Conservation (phyloP, 345 rosid genomes). For the Schrenkiella parvula region DNA sequence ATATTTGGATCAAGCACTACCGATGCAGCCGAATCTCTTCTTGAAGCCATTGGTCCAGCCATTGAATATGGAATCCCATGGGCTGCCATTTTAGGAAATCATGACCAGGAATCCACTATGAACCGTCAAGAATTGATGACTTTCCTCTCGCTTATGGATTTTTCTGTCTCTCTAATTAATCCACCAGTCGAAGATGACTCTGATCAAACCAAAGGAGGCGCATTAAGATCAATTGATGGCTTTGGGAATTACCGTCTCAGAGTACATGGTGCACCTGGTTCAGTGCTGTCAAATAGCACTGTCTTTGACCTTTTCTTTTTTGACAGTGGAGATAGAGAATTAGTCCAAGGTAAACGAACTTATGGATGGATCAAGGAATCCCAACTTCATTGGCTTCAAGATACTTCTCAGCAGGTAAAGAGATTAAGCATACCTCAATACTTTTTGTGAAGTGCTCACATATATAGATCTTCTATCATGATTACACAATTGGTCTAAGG, state of each 20-base stretch:
- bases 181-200: constrained; percentile 40
- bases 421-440: neutral
- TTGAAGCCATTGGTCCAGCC: constrained; percentile 65
- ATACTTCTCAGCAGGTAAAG: constrained; percentile 35
- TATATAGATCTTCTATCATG: neutral
- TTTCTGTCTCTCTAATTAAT: constrained; percentile 64
- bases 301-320: constrained; percentile 79
- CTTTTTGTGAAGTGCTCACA: neutral
- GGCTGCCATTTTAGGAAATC: constrained; percentile 92
- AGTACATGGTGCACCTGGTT: constrained; percentile 78
- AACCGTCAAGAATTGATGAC: constrained; percentile 75
- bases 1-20: constrained; percentile 64
- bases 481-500: constrained; percentile 23
- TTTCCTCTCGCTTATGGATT: constrained; percentile 84
- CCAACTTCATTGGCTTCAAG: constrained; percentile 73
- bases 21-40: constrained; percentile 82
- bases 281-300: constrained; percentile 60
- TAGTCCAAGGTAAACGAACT: constrained; percentile 56
- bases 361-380: constrained; percentile 92
- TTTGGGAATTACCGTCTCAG: constrained; percentile 68
- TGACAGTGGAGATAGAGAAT: constrained; percentile 79
- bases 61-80: constrained; percentile 70
- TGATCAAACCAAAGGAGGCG: constrained; percentile 10
- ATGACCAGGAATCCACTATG: constrained; percentile 92
- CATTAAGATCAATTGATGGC: constrained; percentile 52